phyloP scores from a whole-genome alignment of 345 rosid species.

The Moricandia arvensis region DNA sequence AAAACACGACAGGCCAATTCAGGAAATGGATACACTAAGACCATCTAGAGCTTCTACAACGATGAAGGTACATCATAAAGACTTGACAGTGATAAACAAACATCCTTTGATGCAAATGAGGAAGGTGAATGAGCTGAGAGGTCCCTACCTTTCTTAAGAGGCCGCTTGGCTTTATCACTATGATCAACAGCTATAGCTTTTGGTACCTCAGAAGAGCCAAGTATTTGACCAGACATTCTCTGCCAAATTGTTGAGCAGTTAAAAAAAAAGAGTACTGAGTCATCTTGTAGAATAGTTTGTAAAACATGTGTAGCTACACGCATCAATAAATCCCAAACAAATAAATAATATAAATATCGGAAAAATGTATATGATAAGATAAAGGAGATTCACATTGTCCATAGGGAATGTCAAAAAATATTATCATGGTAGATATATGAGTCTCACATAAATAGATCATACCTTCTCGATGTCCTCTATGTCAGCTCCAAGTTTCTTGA shows the following conservation, averaged over 20 bases:
- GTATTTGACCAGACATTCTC: constrained; percentile 66
- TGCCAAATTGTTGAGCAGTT: constrained; percentile 35
- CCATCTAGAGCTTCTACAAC: constrained; percentile 18
- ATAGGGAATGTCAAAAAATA: neutral
- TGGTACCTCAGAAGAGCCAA: constrained; percentile 48
- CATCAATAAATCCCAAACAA: neutral
- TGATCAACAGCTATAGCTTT: constrained; percentile 53
- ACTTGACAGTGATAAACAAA: constrained; percentile 7
- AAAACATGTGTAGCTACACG: neutral
- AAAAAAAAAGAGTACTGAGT: neutral
- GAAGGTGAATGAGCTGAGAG: constrained; percentile 16
- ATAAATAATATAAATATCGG: neutral
- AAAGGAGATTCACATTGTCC: constrained; percentile 7
- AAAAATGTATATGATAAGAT: neutral
- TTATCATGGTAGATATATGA: neutral
- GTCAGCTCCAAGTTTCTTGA: constrained; percentile 74
- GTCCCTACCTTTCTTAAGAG: constrained; percentile 67
- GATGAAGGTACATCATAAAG: constrained; percentile 7
- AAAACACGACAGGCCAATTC: constrained; percentile 8
- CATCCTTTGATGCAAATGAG: constrained; percentile 23
- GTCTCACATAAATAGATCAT: constrained; percentile 21
- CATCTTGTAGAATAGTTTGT: no score
- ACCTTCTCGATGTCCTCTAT: constrained; percentile 86
- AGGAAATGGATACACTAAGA: constrained; percentile 1
- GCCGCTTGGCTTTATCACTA: constrained; percentile 50